phyloP scores from a whole-genome alignment of 1,139 yeast species.

The Kluyveromyces sp. region DNA sequence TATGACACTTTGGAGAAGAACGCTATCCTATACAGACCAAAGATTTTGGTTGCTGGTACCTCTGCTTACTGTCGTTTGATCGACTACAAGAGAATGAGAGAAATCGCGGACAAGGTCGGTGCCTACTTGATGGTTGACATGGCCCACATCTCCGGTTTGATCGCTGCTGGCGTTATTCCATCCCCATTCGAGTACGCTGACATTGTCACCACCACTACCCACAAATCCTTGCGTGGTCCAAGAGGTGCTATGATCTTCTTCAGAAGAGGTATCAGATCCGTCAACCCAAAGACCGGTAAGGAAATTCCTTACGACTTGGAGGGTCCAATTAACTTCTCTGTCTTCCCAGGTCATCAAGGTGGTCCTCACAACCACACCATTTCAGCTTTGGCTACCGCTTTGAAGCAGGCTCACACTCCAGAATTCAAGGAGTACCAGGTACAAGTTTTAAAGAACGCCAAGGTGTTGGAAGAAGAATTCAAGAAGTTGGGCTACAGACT shows the following conservation, averaged over 20 bases:
- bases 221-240: slow-evolving; percentile 97
- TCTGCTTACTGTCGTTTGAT: slow-evolving; percentile 94
- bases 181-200: slow-evolving; percentile 96
- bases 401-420: slow-evolving; percentile 88
- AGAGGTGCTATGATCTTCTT: slow-evolving; percentile 99
- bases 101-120: slow-evolving; percentile 93
- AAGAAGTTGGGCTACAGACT: slow-evolving; percentile 64
- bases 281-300: slow-evolving; percentile 86
- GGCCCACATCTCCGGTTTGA: slow-evolving; percentile 97
- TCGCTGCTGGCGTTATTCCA: slow-evolving; percentile 94
- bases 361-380: slow-evolving; percentile 99
- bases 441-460: slow-evolving; percentile 84
- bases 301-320: slow-evolving; percentile 86
- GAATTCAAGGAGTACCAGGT: slow-evolving; percentile 88
- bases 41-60: slow-evolving; percentile 94
- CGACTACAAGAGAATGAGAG: slow-evolving; percentile 93
- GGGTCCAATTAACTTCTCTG: slow-evolving; percentile 92
- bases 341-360: slow-evolving; percentile 99
- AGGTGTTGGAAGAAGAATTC: slow-evolving; percentile 72
- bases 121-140: slow-evolving; percentile 94
- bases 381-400: slow-evolving; percentile 93
- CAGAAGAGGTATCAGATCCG: slow-evolving; percentile 90
- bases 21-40: slow-evolving; percentile 87
- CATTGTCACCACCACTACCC: slow-evolving; percentile 96
- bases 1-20: slow-evolving; percentile 90